These are phyloP conservation scores for Rhizophora apiculata DNA, from an alignment of 345 rosid species.

Conservation along the genomic window DNA sequence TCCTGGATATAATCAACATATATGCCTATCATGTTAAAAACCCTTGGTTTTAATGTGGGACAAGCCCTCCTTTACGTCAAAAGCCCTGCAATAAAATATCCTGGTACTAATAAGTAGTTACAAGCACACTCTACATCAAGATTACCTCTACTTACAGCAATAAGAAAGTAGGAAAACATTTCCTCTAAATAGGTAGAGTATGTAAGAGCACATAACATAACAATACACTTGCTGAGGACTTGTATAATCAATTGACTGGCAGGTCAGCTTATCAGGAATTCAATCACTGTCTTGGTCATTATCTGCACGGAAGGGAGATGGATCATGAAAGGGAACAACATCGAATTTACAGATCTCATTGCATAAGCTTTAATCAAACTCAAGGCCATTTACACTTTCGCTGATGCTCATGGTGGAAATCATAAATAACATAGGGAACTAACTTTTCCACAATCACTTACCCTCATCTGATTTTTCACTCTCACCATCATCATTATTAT, in stretches of 20 bases:
- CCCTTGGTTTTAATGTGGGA: not conserved
- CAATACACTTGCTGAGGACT: slow-evolving; percentile 7
- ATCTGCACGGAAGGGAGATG: slow-evolving; percentile 24
- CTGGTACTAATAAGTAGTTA: not conserved
- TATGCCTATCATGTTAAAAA: not conserved
- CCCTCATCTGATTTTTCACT: slow-evolving; percentile 50
- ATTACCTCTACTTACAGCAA: slow-evolving; percentile 11
- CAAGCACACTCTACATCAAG: slow-evolving; percentile 16
- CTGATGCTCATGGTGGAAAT: not conserved
- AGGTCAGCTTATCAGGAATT: slow-evolving; percentile 19
- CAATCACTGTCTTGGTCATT: slow-evolving; percentile 33
- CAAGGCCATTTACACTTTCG: not conserved
- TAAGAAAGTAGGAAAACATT: not conserved
- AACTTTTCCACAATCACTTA: slow-evolving; percentile 21
- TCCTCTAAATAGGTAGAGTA: not conserved
- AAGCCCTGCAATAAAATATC: not conserved
- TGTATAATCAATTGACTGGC: slow-evolving; percentile 4
- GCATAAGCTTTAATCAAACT: not conserved
- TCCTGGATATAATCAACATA: not conserved
- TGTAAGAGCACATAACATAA: slow-evolving; percentile 7
- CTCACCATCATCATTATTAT: slow-evolving; percentile 17
- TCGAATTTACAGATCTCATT: not conserved
- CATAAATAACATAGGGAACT: not conserved
- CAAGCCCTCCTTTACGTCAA: not conserved
- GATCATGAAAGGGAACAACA: not conserved